Conservation (phyloP, 2,329 filamentous ascomycete genomes). For the Botrytis fabae region DNA sequence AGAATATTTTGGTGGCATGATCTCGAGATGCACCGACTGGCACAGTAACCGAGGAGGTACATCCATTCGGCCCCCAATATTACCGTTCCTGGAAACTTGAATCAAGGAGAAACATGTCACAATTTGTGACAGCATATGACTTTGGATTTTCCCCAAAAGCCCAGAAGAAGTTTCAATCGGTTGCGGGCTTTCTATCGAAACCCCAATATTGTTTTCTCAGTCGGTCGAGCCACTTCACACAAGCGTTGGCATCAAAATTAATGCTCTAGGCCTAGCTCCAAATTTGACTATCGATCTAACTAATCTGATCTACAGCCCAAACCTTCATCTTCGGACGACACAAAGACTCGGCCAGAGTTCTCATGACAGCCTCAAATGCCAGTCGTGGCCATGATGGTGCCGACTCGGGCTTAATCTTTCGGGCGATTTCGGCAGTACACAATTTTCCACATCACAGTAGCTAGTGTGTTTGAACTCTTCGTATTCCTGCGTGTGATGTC, state of each 20-base stretch:
- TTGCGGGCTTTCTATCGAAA: not conserved
- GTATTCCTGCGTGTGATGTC: constrained; percentile 12
- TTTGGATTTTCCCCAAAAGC: not conserved
- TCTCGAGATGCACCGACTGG: constrained; percentile 13
- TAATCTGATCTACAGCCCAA: not conserved
- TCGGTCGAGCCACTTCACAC: not conserved
- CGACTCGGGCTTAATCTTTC: not conserved
- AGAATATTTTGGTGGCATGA: constrained; percentile 15
- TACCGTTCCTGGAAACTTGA: not conserved
- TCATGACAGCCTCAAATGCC: not conserved
- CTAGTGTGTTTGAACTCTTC: not conserved
- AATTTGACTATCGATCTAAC: not conserved
- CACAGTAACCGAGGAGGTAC: constrained; percentile 10
- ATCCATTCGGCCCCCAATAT: constrained; percentile 18
- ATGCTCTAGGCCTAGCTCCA: not conserved
- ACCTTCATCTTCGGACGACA: not conserved
- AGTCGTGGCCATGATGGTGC: not conserved
- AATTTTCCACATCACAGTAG: constrained; percentile 5
- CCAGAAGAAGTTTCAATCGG: not conserved
- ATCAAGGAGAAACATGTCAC: constrained; percentile 18
- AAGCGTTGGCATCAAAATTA: not conserved
- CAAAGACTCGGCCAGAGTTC: not conserved
- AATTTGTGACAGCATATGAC: constrained; percentile 7
- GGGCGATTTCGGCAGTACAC: not conserved
- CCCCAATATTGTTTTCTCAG: not conserved